These are phyloP conservation scores for Intubia oerlemansii DNA, from an alignment of 2,329 filamentous ascomycete genomes.

Conservation along the genomic window DNA sequence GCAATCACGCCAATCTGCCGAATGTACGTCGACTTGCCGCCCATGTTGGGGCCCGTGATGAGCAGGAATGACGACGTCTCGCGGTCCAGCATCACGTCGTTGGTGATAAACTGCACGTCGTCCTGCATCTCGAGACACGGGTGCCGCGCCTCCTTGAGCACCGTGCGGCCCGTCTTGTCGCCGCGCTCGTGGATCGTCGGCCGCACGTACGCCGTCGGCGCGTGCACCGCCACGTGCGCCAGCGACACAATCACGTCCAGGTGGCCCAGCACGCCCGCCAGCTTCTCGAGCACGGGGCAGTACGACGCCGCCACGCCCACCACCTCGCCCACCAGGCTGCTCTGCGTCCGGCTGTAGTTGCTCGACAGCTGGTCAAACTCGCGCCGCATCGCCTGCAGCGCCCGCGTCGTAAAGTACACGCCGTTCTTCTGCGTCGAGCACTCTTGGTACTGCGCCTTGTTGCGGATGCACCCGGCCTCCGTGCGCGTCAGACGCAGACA, in stretches of 20 bases:
- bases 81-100: conserved; percentile 68
- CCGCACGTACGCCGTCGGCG: conserved; percentile 75
- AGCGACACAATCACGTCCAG: conserved; percentile 90
- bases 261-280: conserved; percentile 76
- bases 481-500: conserved; percentile 84
- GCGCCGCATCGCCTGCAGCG: conserved; percentile 56
- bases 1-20: conserved; percentile 93
- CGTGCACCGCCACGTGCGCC: conserved; percentile 81
- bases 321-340: conserved; percentile 76
- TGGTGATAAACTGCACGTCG: conserved; percentile 95
- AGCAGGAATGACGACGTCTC: conserved; percentile 76
- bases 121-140: conserved; percentile 99
- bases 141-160: conserved; percentile 83
- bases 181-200: conserved; percentile 81
- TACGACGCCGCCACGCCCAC: conserved; percentile 88
- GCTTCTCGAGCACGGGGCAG: conserved; percentile 72
- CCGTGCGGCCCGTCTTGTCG: conserved; percentile 51
- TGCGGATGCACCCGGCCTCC: conserved; percentile 82
- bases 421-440: conserved; percentile 98
- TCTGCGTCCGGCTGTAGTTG: conserved; percentile 89
- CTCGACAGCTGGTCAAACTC: conserved; percentile 88
- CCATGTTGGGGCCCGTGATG: conserved; percentile 98
- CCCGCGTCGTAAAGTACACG: conserved; percentile 87
- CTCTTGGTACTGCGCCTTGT: conserved; percentile 76
- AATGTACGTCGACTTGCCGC: conserved; percentile 96